phyloP scores from a whole-genome alignment of 441 rosid genomes.

The Breynia disticha region DNA sequence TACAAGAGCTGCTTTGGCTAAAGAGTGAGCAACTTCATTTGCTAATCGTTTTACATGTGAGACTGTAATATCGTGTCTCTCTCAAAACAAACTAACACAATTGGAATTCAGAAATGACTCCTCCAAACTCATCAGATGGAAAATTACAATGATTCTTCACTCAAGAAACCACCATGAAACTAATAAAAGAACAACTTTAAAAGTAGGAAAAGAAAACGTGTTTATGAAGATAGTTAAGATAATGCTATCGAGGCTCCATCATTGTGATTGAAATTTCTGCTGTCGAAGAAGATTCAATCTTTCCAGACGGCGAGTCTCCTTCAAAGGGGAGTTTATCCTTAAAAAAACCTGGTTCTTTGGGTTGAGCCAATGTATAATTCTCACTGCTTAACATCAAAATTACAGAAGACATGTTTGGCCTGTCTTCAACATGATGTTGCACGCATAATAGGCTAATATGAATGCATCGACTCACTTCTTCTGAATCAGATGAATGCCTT shows the following conservation, averaged over 20 bases:
- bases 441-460: no score
- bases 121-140: no score
- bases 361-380: conserved; percentile 16
- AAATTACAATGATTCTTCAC: no score
- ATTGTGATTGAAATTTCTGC: conserved; percentile 11
- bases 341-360: conserved; percentile 20
- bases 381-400: no score
- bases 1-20: no score
- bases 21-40: no score
- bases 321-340: conserved; percentile 8
- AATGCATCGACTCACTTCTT: conserved; percentile 18
- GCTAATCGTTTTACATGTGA: no score
- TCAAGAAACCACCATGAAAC: no score
- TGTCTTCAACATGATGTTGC: conserved; percentile 17
- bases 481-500: background rate
- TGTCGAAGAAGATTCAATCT: background rate
- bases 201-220: background rate
- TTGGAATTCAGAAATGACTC: no score
- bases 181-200: no score
- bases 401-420: conserved; percentile 23
- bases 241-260: conserved; percentile 10
- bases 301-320: conserved; percentile 3
- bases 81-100: no score
- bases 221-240: background rate
- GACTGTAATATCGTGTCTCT: no score